These are phyloP conservation scores for Epichloe gansuensis DNA, from an alignment of 2,329 filamentous ascomycete genomes.

Conservation along the genomic window DNA sequence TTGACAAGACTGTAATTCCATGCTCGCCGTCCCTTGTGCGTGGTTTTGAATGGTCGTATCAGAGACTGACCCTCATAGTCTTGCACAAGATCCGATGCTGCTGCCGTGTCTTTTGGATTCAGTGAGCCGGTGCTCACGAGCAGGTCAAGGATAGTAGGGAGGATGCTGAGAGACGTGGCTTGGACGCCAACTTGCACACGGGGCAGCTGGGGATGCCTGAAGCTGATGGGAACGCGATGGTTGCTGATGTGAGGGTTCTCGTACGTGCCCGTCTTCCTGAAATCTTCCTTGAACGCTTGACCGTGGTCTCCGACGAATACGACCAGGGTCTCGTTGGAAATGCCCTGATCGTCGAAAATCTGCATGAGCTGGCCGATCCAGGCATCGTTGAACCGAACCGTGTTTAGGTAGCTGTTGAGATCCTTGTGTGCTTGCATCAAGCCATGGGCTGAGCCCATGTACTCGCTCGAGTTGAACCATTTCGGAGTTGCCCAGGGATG, in stretches of 20 bases:
- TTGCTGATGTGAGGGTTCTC: slow-evolving; percentile 21
- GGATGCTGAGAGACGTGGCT: slow-evolving; percentile 21
- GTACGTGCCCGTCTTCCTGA: slow-evolving; percentile 17
- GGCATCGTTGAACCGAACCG: slow-evolving; percentile 18
- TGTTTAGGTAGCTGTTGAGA: slow-evolving; percentile 20
- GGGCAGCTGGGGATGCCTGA: slow-evolving; percentile 21
- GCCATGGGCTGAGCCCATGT: slow-evolving; percentile 10
- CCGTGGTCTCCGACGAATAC: slow-evolving; percentile 25
- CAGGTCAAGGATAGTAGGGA: slow-evolving; percentile 24
- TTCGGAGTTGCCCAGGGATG: slow-evolving; percentile 19
- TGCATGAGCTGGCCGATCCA: slow-evolving; percentile 21
- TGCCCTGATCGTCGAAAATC: slow-evolving; percentile 18
- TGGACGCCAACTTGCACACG: slow-evolving; percentile 15
- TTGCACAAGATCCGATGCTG: slow-evolving; percentile 18
- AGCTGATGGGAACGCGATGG: slow-evolving; percentile 20
- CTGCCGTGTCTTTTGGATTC: slow-evolving; percentile 13
- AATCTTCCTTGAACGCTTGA: slow-evolving; percentile 20
- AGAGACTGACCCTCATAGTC: slow-evolving; percentile 25
- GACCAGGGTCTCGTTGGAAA: slow-evolving; percentile 22
- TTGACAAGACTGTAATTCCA: slow-evolving; percentile 23
- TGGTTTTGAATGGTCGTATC: slow-evolving; percentile 15
- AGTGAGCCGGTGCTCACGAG: slow-evolving; percentile 22
- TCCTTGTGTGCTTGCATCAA: slow-evolving; percentile 11
- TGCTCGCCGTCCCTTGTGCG: slow-evolving; percentile 11
- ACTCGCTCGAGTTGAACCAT: slow-evolving; percentile 11